Base-by-base conservation (phyloP, 2,329 filamentous ascomycete genomes). In the Talaromyces sp. region DNA sequence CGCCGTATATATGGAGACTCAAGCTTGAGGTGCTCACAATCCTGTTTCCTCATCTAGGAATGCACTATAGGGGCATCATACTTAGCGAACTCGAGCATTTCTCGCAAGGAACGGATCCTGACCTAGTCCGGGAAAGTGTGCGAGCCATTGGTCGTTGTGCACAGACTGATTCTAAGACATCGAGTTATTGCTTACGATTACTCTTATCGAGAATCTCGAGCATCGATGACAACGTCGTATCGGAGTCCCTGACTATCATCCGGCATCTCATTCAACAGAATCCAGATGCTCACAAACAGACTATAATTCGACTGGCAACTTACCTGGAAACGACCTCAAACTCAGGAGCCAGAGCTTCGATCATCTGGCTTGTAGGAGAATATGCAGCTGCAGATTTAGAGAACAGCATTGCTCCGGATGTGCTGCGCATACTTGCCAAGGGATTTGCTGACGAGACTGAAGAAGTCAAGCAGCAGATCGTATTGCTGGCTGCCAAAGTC, bases 301-400 rank as follows among this genome's bases (percentile, higher is more conserved):
- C 95, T 0, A 92, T 98, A 1, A 86, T 98, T 37, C 86, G 92
- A 54, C 79, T 99, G 56, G 95, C 95, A 5, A 95, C 92, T 76
- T 93, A 96, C 65, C 84, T 99, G 1, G 95, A 97, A 71, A 90
- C 89, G 3, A 91, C 92, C 1, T 91, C 90, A 0, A 93, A 95
- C 65, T 88, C 95, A 1, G 89, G 92, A 65, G 95, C 95, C 3
- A 85, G 95, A 67, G 95, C 95, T 2, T 96, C 91, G 57, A 97
- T 99, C 66, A 90, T 99, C 69, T 99, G 95, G 95, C 85, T 99
- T 0, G 93, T 98, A 0, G 95, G 95, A 52, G 95, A 99, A 75
- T 98, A 96, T 69, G 87, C 93, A 0, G 91, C 92, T 0, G 76
- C 89, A 2, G 86, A 92, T 62, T 85, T 88, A 9, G 88, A 93